Evolutionary conservation across 345 rosid genomes (phyloP), one percentile per base, ranked within the genome.

Genomic region (Nephelium lappaceum): DNA sequence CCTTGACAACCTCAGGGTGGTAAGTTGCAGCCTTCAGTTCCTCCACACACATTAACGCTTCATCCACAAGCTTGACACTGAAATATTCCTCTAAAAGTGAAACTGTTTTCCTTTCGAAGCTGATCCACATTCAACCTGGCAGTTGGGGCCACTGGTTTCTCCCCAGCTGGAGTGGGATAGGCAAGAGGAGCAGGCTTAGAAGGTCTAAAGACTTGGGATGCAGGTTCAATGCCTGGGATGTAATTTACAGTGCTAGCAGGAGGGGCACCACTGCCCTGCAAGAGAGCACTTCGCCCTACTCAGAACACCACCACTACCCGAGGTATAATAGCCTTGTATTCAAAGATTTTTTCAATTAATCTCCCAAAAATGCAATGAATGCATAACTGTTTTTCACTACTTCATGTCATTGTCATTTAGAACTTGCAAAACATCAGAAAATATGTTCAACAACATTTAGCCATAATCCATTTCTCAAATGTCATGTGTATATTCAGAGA

Each of bases 51-150:
- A 76, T 87, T 83, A 92, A 58, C n/a, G 97, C 98, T 81, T 95
- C 98, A 65, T 86, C 95, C 80, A 86, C 70, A 42, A 86, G 81
- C 71, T 82, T 61, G 11, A 92, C 61, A 60, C 75, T 80, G 83
- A 93, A 93, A 79, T 89, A 95, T 68, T 95, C 99, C 80, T 91
- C 92, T 71, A 95, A 81, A 65, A 92, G 89, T 1, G 90, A 86
- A 18, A 74, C 71, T 19, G 98, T 89, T 77, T 93, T 90, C n/a
- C 74, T 83, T 89, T 63, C 53, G 79, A n/a, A 95, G 96, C 14
- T 85, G 89, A 19, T 78, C 87, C 38, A 81, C 25, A 77, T 81
- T 83, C 81, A 87, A 68, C 75, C 73, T 86, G 53, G 81, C 65
- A 75, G 82, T 83, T n/a, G 82, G 73, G 47, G 76, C 79, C 23